Evolutionary conservation across 208 protist species (phyloP).

Genomic region (Trypanosoma lewisi): DNA sequence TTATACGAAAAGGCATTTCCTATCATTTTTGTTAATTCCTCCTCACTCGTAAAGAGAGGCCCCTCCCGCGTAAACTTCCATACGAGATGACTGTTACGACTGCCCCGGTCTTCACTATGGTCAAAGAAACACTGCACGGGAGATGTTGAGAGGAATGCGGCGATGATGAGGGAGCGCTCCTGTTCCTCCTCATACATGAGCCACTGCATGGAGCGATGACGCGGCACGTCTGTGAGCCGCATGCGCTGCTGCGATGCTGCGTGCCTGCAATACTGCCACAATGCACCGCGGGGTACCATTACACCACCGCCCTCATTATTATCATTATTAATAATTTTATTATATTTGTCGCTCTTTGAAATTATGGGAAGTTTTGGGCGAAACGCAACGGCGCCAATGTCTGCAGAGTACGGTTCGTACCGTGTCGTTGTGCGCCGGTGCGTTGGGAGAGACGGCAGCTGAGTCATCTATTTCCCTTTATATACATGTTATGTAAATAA

Average conservation of each 20-base stretch:
- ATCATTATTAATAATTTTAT: too few relatives aligned
- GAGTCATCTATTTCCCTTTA: constrained; percentile 3
- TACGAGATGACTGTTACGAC: not conserved
- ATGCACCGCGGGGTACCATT: not conserved
- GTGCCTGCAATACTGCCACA: not conserved
- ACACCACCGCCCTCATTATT: not conserved
- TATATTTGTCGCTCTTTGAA: not conserved
- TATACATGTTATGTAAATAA: not conserved
- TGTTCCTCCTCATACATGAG: constrained; percentile 60
- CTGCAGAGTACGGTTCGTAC: not conserved
- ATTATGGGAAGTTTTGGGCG: constrained; percentile 5
- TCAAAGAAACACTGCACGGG: constrained; percentile 13
- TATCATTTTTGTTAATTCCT: constrained; percentile 8
- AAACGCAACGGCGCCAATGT: not conserved
- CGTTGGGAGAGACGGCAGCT: constrained; percentile 4
- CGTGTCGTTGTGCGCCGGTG: constrained; percentile 17
- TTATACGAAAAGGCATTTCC: constrained; percentile 1
- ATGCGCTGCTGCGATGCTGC: not conserved
- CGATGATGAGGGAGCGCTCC: constrained; percentile 35
- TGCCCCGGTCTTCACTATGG: not conserved
- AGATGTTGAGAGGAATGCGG: constrained; percentile 34
- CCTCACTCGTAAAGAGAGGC: constrained; percentile 12
- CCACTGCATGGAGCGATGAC: constrained; percentile 21
- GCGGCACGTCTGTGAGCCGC: not conserved
- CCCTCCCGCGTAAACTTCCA: constrained; percentile 4